Evolutionary conservation across 2,329 filamentous ascomycete genomes (phyloP).

Genomic region (Aspergillus hortae): DNA sequence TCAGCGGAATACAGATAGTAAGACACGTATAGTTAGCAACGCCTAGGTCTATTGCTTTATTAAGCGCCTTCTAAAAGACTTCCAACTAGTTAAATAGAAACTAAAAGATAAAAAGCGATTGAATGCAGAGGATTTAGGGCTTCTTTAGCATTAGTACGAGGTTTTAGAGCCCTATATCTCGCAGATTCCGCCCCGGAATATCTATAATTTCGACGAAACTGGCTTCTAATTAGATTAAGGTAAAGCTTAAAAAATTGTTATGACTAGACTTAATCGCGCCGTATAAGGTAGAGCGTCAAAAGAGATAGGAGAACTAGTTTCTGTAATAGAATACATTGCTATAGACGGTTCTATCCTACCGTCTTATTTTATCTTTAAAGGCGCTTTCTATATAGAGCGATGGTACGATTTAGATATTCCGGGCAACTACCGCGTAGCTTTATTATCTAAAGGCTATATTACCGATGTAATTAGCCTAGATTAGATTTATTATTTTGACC

Average conservation of each 20-base stretch:
- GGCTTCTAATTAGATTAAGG: background rate
- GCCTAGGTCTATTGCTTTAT: background rate
- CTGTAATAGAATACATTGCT: background rate
- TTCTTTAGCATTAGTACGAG: background rate
- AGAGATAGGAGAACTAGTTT: background rate
- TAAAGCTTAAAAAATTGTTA: background rate
- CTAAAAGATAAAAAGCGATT: background rate
- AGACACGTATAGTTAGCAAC: background rate
- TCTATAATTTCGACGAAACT: slow-evolving; percentile 6
- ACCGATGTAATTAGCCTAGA: too few species aligned
- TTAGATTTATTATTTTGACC: too few species aligned
- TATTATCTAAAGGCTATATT: too few species aligned
- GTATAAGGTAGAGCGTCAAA: background rate
- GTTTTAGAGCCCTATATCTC: background rate
- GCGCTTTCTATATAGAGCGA: too few species aligned
- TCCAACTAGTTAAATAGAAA: background rate
- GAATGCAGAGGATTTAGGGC: background rate
- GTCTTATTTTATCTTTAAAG: too few species aligned
- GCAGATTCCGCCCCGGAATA: background rate
- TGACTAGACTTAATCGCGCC: background rate
- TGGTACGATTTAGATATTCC: too few species aligned
- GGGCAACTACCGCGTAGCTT: too few species aligned
- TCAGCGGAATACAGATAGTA: background rate
- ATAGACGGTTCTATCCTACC: background rate
- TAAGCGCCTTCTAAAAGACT: background rate